Evolutionary conservation across 2,329 filamentous ascomycete genomes (phyloP).

Genomic region (Acarospora socialis): DNA sequence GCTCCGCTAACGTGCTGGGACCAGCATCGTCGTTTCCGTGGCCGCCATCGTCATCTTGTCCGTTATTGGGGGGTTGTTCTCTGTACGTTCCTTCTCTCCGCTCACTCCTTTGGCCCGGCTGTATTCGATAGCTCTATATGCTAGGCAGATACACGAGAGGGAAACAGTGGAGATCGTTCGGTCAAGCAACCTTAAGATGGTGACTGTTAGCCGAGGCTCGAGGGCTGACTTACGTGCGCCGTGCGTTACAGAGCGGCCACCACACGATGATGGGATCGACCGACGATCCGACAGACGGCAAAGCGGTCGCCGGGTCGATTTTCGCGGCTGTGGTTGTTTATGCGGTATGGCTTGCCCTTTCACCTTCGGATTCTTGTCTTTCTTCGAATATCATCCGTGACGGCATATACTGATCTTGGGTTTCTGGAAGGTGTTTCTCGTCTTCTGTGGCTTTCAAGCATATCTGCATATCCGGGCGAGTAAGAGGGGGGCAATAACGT

Average conservation of each 20-base stretch:
- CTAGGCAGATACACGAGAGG: neutral
- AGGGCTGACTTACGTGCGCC: conserved; percentile 14
- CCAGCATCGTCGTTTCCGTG: conserved; percentile 54
- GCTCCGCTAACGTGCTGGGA: conserved; percentile 11
- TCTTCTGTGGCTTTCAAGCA: conserved; percentile 85
- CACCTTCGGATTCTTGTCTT: conserved; percentile 1
- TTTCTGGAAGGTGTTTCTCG: conserved; percentile 62
- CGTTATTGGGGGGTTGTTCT: conserved; percentile 58
- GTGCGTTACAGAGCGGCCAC: conserved; percentile 46
- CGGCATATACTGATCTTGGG: too few relatives aligned
- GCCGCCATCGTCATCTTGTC: conserved; percentile 53
- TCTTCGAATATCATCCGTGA: conserved; percentile 3
- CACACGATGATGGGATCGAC: conserved; percentile 69
- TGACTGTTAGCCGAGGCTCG: too few relatives aligned
- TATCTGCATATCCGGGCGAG: conserved; percentile 72
- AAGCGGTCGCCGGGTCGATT: conserved; percentile 67
- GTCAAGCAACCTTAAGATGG: too few relatives aligned
- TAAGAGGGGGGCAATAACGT: conserved; percentile 67
- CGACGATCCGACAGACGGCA: conserved; percentile 55
- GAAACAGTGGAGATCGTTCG: neutral
- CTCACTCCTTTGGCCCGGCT: neutral
- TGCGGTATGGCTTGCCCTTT: conserved; percentile 45
- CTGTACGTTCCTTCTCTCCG: conserved; percentile 30
- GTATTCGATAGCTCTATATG: neutral
- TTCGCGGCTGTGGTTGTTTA: conserved; percentile 85